phyloP scores from a whole-genome alignment of 2,329 filamentous ascomycete genomes.

The Colletotrichum sp. region DNA sequence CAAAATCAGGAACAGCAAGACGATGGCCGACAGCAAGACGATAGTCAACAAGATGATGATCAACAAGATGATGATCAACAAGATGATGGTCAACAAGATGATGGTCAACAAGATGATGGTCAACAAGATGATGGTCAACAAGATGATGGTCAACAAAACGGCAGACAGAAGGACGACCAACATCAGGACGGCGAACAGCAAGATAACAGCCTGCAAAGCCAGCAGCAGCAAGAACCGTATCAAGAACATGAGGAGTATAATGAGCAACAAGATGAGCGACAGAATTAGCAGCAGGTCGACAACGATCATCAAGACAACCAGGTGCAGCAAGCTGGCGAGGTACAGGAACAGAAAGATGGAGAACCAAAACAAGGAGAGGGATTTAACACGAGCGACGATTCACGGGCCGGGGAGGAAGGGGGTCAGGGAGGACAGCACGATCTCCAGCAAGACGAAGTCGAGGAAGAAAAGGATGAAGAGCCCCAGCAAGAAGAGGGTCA shows the following conservation, averaged over 20 bases:
- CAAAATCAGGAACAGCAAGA: background rate
- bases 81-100: background rate
- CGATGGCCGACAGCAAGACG: background rate
- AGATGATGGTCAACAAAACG: too few relatives aligned
- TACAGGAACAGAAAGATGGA: background rate
- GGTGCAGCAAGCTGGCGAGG: background rate
- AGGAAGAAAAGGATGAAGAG: background rate
- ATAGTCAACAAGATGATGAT: accelerated
- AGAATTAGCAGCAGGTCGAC: background rate
- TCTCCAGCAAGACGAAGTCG: background rate
- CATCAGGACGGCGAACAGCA: too few relatives aligned
- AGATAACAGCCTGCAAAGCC: too few relatives aligned
- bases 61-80: background rate
- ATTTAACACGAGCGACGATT: background rate
- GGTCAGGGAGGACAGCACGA: too few relatives aligned
- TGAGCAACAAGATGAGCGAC: background rate
- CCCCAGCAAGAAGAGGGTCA: background rate
- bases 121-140: too few relatives aligned
- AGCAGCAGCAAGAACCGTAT: background rate
- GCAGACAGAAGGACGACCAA: too few relatives aligned
- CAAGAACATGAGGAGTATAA: background rate
- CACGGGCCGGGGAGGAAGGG: background rate
- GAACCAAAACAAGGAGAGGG: background rate
- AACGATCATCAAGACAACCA: background rate
- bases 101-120: too few relatives aligned